Evolutionary conservation across 306 rosid species (phyloP), one percentile per base, ranked within the genome.

Genomic region (Hylodesmum podocarpum): DNA sequence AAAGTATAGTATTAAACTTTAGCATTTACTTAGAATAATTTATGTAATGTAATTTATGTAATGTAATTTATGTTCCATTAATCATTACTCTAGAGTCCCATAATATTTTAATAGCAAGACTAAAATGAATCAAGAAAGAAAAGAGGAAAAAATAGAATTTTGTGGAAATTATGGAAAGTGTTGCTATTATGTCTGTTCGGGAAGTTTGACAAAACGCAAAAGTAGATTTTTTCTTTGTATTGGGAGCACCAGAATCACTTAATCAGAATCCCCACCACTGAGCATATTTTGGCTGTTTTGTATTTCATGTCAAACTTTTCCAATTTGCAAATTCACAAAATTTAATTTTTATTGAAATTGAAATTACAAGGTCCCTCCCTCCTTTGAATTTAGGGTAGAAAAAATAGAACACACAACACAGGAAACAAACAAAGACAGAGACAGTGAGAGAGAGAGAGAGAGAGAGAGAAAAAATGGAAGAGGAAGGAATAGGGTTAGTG

Each of bases 401-500:
- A 33, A 3, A 33, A 27, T 14, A 57, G 4, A 18, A 5, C 22
- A 51, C 13, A 36, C 5, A 53, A 53, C 64, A 36, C 18, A 70
- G 9, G 46, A 70, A 29, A 70, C 76, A 70, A 29, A 61, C 62
- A 46, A 28, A 58, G 16, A 51, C 3, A 50, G 43, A 74, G 3
- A 53, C 18, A 81, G 28, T 36, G 8, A 66, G 75, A 66, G 22
- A 21, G 10, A 31, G 19, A 51, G 9, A 19, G 37, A 53, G 14
- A 44, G 19, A 46, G n/a, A n/a, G n/a, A n/a, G n/a, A n/a, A n/a
- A n/a, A n/a, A 15, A 86, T 81, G 96, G 99, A 95, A 43, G 96
- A 86, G 28, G 97, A 89, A 54, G 93, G 98, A 59, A 84, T 92
- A 51, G 97, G 95, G 83, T 79, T 92, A 77, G 96, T 95, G 54